Base-by-base conservation (phyloP, 2,329 filamentous ascomycete genomes). In the Ceratocystis ficicola region DNA sequence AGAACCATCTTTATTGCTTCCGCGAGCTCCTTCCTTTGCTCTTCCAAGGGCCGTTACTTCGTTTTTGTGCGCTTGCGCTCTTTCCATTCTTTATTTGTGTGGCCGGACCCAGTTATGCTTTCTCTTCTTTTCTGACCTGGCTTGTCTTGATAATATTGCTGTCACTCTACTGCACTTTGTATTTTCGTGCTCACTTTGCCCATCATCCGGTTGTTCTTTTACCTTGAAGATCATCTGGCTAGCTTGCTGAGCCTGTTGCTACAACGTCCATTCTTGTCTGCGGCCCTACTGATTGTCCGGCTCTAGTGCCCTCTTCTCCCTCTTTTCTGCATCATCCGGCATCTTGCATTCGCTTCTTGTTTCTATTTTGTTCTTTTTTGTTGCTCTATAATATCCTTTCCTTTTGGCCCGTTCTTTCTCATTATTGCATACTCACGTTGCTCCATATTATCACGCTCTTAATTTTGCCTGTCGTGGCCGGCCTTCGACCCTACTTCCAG, bases 341-440 rank as follows among this genome's bases (percentile, higher is more conserved):
- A 59, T 59, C 52, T 20, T 59, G 52, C 52, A 59, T 69, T 67
- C 46, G 30, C 55, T 65, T 66, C 28, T 64, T 48, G 44, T 63
- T 59, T 55, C 50, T 46, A 66, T 66, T 64, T 60, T 60, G 15
- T 30, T 65, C 62, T 68, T 36, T 65, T 20, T 44, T 64, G 12
- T 68, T 60, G 60, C 28, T 22, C n/a, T 64, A 17, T 63, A 55
- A n/a, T 46, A 20, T 32, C 22, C 22, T 5, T 44, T 48, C 3
- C 7, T 48, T 15, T n/a, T 8, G 7, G 7, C 17, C 20, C 41
- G 28, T 62, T 28, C 10, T 20, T 64, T 57, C 44, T 41, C n/a
- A 25, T 55, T 64, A 7, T 64, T 32, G 1, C 12, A 7, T 57
- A 30, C 28, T 30, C 32, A 62, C 59, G 44, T 3, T 12, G 28